Evolutionary conservation across 1,284 basidiomycete genomes (phyloP), one percentile per base, ranked within the genome.

Genomic region (Microbotryomycetes sp.): DNA sequence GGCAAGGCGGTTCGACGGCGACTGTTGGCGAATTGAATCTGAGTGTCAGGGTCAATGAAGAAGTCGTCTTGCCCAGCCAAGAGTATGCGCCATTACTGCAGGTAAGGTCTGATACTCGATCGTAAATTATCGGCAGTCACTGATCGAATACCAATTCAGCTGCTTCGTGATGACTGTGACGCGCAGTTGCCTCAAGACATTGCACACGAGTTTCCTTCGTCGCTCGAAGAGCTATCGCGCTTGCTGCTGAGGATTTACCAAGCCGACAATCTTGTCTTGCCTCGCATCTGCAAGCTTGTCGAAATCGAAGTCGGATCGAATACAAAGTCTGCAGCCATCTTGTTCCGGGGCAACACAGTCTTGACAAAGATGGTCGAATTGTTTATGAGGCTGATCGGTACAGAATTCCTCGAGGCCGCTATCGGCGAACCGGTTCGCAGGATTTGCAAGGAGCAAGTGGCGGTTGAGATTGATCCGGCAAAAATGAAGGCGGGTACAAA

Each of bases 321-420:
- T 28, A 56, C 61, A 26, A 59, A 57, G 15, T 59, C 64, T 3
- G 54, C 83, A 56, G 83, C 81, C 68, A 87, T 84, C 4, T 75
- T 87, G 13, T 87, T 87, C 74, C 84, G 88, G 55, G 88, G 87
- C 28, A 90, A 89, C 72, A 88, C 85, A 5, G 82, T 81, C 45
- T 79, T 90, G 57, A 90, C 89, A 24, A 90, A 88, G 74, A 83
- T 84, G 11, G 82, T 89, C 75, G 89, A 91, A 71, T 74, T 83
- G 5, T 84, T 83, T 67, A 88, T 91, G 83, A 77, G 79, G 24
- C 84, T 83, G 77, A 86, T 88, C 69, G 89, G 88, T 15, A 82
- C 78, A 70, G 76, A 79, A 0, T 91, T 89, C 71, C 78, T 91
- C 24, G 88, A 90, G 72, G 82, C 82, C 24, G 87, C 86, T 68